Percentiles rank a stretch among this genome's conserved stretches.
Conservation (phyloP, 108 stramenopile species). For the Licmophora abbreviata region DNA sequence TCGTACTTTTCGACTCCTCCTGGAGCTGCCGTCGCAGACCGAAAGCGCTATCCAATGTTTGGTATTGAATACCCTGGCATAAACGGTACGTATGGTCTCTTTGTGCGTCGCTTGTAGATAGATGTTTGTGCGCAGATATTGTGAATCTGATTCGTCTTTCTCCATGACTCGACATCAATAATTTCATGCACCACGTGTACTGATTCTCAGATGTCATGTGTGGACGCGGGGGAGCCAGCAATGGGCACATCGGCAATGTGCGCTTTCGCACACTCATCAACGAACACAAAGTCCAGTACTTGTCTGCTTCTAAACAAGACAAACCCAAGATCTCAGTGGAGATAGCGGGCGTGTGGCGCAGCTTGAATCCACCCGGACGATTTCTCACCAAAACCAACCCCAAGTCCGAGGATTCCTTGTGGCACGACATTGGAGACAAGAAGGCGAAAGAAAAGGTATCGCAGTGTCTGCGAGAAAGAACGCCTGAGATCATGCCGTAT, state of each 20-base stretch:
- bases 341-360: conserved; percentile 35
- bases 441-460: conserved; percentile 55
- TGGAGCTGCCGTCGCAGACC: background rate
- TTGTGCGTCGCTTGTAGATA: background rate
- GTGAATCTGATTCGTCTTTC: background rate
- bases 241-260: conserved; percentile 51
- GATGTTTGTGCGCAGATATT: background rate
- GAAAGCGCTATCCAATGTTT: conserved; percentile 2
- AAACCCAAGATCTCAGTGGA: conserved; percentile 38
- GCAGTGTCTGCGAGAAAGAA: conserved; percentile 49
- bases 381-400: conserved; percentile 20
- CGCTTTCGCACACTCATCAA: conserved; percentile 44
- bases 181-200: background rate
- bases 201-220: background rate
- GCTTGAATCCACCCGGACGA: conserved; percentile 40
- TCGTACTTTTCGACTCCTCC: too few relatives aligned
- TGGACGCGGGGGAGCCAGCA: conserved; percentile 34
- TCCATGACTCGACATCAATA: background rate
- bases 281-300: conserved; percentile 42
- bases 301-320: conserved; percentile 39
- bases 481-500: conserved; percentile 15
- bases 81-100: too few relatives aligned
- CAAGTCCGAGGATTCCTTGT: conserved; percentile 9
- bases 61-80: conserved; percentile 8
- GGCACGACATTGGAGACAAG: conserved; percentile 56